Evolutionary conservation across 768 basidiomycete genomes (phyloP).

Genomic region (Lactarius pseudohatsudake): DNA sequence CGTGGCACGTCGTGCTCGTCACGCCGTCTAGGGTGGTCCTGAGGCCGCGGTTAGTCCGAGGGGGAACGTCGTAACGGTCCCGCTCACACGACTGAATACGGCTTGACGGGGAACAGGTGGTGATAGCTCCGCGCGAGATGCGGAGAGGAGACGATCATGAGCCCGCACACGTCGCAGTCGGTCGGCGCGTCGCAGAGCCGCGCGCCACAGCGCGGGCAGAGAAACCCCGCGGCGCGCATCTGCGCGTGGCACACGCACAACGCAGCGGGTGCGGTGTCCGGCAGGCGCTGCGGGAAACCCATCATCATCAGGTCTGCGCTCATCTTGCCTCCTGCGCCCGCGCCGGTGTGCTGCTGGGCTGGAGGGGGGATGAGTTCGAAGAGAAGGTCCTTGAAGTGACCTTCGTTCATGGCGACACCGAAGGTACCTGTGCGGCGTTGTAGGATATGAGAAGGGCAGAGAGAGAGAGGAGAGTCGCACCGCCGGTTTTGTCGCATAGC

Average conservation of each 20-base stretch:
- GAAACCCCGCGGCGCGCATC: conserved; percentile 88
- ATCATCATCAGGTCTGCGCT: conserved; percentile 97
- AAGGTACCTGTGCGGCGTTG: conserved; percentile 62
- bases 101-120: conserved; percentile 92
- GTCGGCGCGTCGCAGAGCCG: conserved; percentile 98
- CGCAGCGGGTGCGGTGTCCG: conserved; percentile 76
- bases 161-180: conserved; percentile 93
- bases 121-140: conserved; percentile 96
- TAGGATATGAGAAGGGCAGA: not conserved
- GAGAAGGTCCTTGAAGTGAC: conserved; percentile 92
- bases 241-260: conserved; percentile 94
- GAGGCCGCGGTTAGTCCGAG: not conserved
- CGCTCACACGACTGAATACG: conserved; percentile 79
- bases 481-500: conserved; percentile 88
- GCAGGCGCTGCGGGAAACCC: conserved; percentile 94
- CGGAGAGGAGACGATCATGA: conserved; percentile 98
- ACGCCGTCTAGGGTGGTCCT: conserved; percentile 45
- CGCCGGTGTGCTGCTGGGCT: conserved; percentile 62
- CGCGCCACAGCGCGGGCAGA: conserved; percentile 90
- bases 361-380: conserved; percentile 97
- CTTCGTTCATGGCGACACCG: conserved; percentile 97
- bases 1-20: conserved; percentile 58
- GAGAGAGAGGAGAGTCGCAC: conserved; percentile 44
- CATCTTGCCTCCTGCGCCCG: conserved; percentile 44
- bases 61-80: not conserved